Conservation (phyloP, 2,329 filamentous ascomycete species). For the Hypocreales sp. region DNA sequence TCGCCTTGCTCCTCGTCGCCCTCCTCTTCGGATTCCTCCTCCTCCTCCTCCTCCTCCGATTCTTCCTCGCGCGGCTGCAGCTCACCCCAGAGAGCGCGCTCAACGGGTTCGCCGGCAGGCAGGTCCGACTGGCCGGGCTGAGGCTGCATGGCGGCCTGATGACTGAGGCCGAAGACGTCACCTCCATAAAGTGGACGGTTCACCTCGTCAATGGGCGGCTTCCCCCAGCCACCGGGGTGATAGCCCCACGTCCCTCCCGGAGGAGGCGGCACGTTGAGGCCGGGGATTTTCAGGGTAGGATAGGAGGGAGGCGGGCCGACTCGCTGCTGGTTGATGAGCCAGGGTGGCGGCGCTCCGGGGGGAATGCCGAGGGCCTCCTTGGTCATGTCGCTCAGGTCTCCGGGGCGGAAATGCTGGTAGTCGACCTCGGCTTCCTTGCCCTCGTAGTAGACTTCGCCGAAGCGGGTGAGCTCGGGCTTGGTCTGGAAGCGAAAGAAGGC, state of each 20-base stretch:
- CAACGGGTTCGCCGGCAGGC: slow-evolving; percentile 57
- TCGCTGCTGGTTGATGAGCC: slow-evolving; percentile 93
- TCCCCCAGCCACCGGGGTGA: slow-evolving; percentile 88
- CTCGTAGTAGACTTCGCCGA: slow-evolving; percentile 98
- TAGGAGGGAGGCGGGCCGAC: slow-evolving; percentile 90
- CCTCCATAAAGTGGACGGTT: slow-evolving; percentile 85
- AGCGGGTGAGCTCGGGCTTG: slow-evolving; percentile 84
- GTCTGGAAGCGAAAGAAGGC: slow-evolving; percentile 97
- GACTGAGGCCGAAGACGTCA: slow-evolving; percentile 74
- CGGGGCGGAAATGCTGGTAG: slow-evolving; percentile 74
- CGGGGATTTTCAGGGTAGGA: slow-evolving; percentile 85
- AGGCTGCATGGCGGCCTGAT: slow-evolving; percentile 20
- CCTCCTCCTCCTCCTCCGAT: slow-evolving; percentile 54
- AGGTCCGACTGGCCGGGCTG: slow-evolving; percentile 22
- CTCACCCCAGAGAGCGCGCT: slow-evolving; percentile 84
- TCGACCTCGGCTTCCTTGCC: slow-evolving; percentile 98
- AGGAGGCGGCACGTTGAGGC: slow-evolving; percentile 84
- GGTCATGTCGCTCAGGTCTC: slow-evolving; percentile 76
- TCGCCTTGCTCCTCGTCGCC: slow-evolving; percentile 31
- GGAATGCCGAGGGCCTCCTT: slow-evolving; percentile 91
- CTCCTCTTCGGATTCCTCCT: slow-evolving; percentile 64
- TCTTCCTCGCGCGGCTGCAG: slow-evolving; percentile 67
- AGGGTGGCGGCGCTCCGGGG: slow-evolving; percentile 82
- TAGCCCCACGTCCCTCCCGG: slow-evolving; percentile 88
- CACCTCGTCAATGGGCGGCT: slow-evolving; percentile 86